Evolutionary conservation across 2,329 filamentous ascomycete species (phyloP).

Genomic region (Zalaria obscura): DNA sequence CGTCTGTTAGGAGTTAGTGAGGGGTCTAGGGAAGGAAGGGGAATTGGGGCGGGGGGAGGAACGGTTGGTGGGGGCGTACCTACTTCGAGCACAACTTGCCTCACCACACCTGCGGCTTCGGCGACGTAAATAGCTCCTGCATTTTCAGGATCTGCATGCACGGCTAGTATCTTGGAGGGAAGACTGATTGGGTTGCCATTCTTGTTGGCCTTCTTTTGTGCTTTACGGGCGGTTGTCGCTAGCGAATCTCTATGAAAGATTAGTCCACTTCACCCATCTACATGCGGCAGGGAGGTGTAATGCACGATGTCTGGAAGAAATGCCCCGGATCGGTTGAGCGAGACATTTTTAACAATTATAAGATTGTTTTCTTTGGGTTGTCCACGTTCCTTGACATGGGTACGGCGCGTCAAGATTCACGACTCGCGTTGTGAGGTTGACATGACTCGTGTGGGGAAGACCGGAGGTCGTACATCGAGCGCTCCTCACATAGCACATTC

Average conservation of each 20-base stretch:
- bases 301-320: conserved; percentile 88
- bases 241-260: conserved; percentile 29
- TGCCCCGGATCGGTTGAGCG: conserved; percentile 60
- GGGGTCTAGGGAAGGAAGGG: not conserved
- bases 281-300: conserved; percentile 4
- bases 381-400: no score
- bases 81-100: conserved; percentile 63
- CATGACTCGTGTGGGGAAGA: no score
- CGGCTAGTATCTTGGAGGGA: conserved; percentile 73
- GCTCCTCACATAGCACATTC: no score
- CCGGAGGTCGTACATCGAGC: no score
- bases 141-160: conserved; percentile 51
- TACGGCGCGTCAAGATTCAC: no score
- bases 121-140: conserved; percentile 58
- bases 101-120: conserved; percentile 71
- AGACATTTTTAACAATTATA: conserved; percentile 34
- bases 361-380: no score
- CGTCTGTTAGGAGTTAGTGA: conserved; percentile 19
- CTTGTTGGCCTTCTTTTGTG: conserved; percentile 64
- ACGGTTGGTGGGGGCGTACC: conserved; percentile 26
- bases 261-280: not conserved
- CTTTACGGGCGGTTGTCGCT: conserved; percentile 44
- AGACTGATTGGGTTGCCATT: conserved; percentile 69
- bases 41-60: not conserved
- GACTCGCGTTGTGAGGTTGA: no score